These are phyloP conservation scores for Tylopilus vinaceipallidus DNA, from an alignment of 768 basidiomycete genomes.

Conservation along the genomic window DNA sequence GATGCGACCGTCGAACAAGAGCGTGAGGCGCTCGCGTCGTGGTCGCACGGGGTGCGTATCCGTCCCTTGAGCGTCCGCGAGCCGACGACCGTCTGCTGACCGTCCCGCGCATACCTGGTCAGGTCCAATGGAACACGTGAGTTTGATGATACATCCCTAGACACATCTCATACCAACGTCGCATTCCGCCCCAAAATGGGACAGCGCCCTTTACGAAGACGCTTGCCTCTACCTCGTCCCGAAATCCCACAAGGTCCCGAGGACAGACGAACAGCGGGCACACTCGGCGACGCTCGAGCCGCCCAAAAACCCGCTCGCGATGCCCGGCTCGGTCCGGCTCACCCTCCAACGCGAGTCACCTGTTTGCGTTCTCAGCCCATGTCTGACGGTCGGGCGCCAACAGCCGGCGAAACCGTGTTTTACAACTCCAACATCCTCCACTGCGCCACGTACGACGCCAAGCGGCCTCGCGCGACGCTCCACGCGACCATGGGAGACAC, in stretches of 20 bases:
- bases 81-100: background rate
- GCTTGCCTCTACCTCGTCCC: slow-evolving; percentile 72
- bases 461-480: slow-evolving; percentile 55
- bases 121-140: slow-evolving; percentile 86
- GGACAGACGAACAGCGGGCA: slow-evolving; percentile 56
- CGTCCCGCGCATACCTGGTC: background rate
- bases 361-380: too few species aligned
- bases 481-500: slow-evolving; percentile 68
- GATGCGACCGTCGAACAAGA: slow-evolving; percentile 62
- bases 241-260: slow-evolving; percentile 55
- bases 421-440: slow-evolving; percentile 81
- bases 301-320: slow-evolving; percentile 56
- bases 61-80: too few species aligned
- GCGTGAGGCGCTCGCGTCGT: slow-evolving; percentile 48
- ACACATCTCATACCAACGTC: background rate
- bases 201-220: slow-evolving; percentile 66
- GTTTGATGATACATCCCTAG: slow-evolving; percentile 15
- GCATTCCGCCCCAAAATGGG: too few species aligned
- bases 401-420: slow-evolving; percentile 72
- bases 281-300: slow-evolving; percentile 51
- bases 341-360: slow-evolving; percentile 52
- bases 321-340: slow-evolving; percentile 66
- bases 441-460: slow-evolving; percentile 60
- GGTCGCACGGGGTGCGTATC: slow-evolving; percentile 59
- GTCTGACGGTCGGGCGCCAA: too few species aligned